These are phyloP conservation scores for Viridothelium virens DNA, from an alignment of 495 filamentous ascomycete genomes.

Conservation along the genomic window DNA sequence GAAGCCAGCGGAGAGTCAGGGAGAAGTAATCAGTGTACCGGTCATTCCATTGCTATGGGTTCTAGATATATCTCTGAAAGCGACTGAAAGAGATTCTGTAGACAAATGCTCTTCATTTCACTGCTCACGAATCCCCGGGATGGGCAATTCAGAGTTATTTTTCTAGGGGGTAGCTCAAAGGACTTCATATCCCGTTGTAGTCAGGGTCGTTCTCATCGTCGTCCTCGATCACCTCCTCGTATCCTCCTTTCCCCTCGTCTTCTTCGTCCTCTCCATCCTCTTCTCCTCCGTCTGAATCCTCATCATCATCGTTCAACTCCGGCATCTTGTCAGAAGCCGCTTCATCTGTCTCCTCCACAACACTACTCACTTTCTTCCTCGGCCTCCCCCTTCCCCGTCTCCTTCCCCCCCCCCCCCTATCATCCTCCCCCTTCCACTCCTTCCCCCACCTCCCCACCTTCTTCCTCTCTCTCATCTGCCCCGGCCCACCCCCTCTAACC, in stretches of 20 bases:
- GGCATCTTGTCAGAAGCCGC: not conserved
- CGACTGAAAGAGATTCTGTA: no score
- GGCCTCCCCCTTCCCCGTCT: not conserved
- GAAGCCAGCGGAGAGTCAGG: no score
- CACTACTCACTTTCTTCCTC: not conserved
- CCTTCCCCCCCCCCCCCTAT: not conserved
- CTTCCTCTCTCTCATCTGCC: not conserved
- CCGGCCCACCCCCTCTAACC: not conserved
- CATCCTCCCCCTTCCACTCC: not conserved
- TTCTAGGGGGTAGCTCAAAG: no score
- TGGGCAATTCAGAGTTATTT: no score
- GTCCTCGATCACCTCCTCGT: not conserved
- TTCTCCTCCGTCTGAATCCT: not conserved
- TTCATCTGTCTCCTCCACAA: not conserved
- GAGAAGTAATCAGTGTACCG: no score
- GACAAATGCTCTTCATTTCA: no score
- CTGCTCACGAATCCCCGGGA: no score
- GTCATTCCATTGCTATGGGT: no score
- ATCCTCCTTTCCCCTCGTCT: not conserved
- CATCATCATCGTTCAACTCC: not conserved
- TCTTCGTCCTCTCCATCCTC: not conserved
- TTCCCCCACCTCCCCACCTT: slow-evolving; percentile 5
- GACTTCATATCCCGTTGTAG: not conserved
- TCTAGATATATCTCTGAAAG: no score
- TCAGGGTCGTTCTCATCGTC: not conserved